Conservation (phyloP, 768 basidiomycete species). For the Auriscalpium microsporum region DNA sequence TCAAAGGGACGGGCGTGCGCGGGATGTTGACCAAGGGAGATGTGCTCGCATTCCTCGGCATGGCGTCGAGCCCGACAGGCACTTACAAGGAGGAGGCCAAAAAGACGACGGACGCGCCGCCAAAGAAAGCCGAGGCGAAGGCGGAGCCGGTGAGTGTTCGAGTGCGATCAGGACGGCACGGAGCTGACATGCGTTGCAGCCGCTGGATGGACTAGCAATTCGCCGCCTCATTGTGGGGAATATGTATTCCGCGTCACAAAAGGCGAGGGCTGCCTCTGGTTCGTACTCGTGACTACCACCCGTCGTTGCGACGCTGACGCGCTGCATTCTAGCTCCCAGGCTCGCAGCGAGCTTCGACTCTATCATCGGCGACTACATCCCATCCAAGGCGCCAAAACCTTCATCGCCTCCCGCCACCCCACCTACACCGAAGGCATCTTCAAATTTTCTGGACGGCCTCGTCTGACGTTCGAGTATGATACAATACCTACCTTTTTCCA, state of each 20-base stretch:
- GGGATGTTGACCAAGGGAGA: constrained; percentile 98
- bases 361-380: constrained; percentile 66
- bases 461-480: constrained; percentile 1
- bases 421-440: constrained; percentile 8
- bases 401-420: constrained; percentile 10
- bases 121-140: constrained; percentile 29
- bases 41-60: constrained; percentile 78
- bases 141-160: constrained; percentile 21
- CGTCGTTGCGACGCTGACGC: constrained; percentile 5
- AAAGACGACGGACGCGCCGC: constrained; percentile 16
- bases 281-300: constrained; percentile 10
- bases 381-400: constrained; percentile 19
- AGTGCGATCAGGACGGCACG: background rate
- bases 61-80: constrained; percentile 69
- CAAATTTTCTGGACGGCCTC: constrained; percentile 14
- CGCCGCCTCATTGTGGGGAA: constrained; percentile 57
- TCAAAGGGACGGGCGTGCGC: constrained; percentile 83
- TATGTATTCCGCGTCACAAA: constrained; percentile 46
- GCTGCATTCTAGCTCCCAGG: constrained; percentile 28
- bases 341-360: constrained; percentile 58
- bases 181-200: constrained; percentile 19
- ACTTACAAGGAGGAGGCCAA: constrained; percentile 47
- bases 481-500: background rate
- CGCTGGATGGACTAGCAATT: constrained; percentile 56
- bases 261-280: constrained; percentile 39